Percentiles rank a stretch among this genome's conserved stretches.
Evolutionary conservation across 805 yeast species (phyloP).

Genomic region (Ogataea pilisensis): DNA sequence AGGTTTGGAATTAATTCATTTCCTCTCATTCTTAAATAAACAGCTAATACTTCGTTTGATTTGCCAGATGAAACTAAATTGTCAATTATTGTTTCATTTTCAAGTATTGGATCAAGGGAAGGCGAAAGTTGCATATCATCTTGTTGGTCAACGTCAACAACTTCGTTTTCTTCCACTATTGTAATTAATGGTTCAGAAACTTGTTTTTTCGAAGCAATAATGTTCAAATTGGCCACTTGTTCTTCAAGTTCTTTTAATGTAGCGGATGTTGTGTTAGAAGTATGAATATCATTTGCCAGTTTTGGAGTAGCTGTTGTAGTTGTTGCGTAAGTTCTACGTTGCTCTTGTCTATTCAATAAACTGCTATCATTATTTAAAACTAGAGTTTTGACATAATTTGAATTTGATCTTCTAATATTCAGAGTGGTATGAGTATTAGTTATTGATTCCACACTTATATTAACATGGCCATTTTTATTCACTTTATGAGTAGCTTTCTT

Average conservation of each 20-base stretch:
- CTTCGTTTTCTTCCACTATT: neutral
- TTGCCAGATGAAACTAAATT: slow-evolving; percentile 19
- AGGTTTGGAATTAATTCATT: slow-evolving; percentile 44
- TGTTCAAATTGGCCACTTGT: slow-evolving; percentile 12
- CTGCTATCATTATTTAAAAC: slow-evolving; percentile 13
- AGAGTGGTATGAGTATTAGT: slow-evolving; percentile 20
- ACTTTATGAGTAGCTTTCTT: neutral
- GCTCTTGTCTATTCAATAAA: neutral
- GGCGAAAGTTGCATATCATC: neutral
- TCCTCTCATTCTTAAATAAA: slow-evolving; percentile 29
- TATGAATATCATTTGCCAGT: no score
- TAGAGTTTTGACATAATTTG: slow-evolving; percentile 25
- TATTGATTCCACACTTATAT: slow-evolving; percentile 21
- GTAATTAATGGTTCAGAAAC: slow-evolving; percentile 1
- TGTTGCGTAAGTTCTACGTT: slow-evolving; percentile 8
- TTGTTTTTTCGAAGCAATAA: slow-evolving; percentile 3
- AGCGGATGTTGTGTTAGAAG: no score
- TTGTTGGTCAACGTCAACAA: neutral
- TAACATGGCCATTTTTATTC: slow-evolving; percentile 21
- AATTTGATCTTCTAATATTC: slow-evolving; percentile 28
- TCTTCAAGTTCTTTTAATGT: slow-evolving; percentile 16
- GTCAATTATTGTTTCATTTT: slow-evolving; percentile 24
- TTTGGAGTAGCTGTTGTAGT: slow-evolving; percentile 1
- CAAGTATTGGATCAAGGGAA: slow-evolving; percentile 5
- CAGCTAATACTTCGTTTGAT: slow-evolving; percentile 32